Evolutionary conservation across 148 eudicot genomes (phyloP), one percentile per base, ranked within the genome.

Genomic region (Cornus kousa): DNA sequence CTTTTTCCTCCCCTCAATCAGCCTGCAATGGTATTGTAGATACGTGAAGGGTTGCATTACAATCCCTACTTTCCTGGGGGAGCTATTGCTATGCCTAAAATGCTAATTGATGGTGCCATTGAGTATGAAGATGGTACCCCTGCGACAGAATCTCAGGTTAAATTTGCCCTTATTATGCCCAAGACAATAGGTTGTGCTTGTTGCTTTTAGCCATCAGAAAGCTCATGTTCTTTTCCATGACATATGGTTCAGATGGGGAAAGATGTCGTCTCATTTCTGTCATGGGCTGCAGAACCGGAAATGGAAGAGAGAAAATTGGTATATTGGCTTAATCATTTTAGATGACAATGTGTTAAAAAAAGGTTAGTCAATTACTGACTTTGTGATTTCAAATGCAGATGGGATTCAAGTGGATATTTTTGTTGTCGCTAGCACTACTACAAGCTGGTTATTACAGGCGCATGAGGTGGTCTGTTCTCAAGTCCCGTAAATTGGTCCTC

Each of bases 221-320:
- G 14, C 22, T 71, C n/a, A 8, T 60, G 31, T 31, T 74, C 22
- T 59, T 35, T 40, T 59, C 24, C 24, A 11, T 43, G 24, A 59
- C 72, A 9, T 87, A 3, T 60, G 72, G 59, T 84, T 80, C 92
- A 93, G 99, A 96, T 96, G 99, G 99, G 98, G 67, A 96, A 96
- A 88, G 99, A 96, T 84, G 86, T 96, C 0, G 94, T 89, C 64
- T 23, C 97, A 78, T 96, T 90, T 80, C 86, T 95, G 83, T 50
- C 95, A n/a, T 94, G 98, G 98, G 98, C 97, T 67, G 99, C 98
- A 35, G 98, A 96, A 84, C 99, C 99, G 13, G 99, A 96, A 85
- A 96, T 96, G 98, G 99, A 96, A 87, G 99, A 96, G 82, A 87
- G 99, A 74, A 96, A 96, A 81, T 87, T 96, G 92, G 98, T 96